phyloP scores from a whole-genome alignment of 2,329 filamentous ascomycete genomes.

The Drechslerella dactyloides region DNA sequence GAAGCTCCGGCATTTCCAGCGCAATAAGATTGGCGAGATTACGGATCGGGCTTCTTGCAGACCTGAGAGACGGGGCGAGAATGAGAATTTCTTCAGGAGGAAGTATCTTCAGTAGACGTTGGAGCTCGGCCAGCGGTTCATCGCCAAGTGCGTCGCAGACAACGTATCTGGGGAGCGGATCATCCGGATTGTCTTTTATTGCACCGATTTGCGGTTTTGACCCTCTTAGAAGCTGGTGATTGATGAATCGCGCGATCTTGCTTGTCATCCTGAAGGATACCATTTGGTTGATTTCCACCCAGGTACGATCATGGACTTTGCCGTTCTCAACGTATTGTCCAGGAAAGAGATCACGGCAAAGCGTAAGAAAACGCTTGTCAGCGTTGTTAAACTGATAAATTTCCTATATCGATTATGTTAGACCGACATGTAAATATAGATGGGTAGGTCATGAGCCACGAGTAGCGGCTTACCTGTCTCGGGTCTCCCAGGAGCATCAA shows the following conservation, averaged over 20 bases:
- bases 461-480: conserved; percentile 25
- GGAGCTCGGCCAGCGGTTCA: conserved; percentile 30
- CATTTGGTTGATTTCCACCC: conserved; percentile 43
- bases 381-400: conserved; percentile 53
- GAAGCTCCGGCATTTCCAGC: conserved; percentile 33
- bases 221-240: conserved; percentile 32
- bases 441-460: background rate
- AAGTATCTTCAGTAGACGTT: conserved; percentile 23
- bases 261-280: conserved; percentile 47
- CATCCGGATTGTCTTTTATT: conserved; percentile 29
- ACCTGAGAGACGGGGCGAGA: conserved; percentile 45
- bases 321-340: conserved; percentile 25
- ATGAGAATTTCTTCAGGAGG: conserved; percentile 44
- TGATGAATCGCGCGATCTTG: conserved; percentile 40
- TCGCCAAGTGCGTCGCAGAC: conserved; percentile 40
- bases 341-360: conserved; percentile 36
- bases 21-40: conserved; percentile 42
- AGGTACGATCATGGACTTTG: conserved; percentile 22
- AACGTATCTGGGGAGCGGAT: conserved; percentile 48
- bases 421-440: background rate
- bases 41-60: conserved; percentile 18
- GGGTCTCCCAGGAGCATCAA: conserved; percentile 50
- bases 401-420: conserved; percentile 17
- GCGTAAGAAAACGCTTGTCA: conserved; percentile 50
- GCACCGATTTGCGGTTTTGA: conserved; percentile 29